phyloP scores from a whole-genome alignment of 2,329 filamentous ascomycete species.

The Phoma sp. region DNA sequence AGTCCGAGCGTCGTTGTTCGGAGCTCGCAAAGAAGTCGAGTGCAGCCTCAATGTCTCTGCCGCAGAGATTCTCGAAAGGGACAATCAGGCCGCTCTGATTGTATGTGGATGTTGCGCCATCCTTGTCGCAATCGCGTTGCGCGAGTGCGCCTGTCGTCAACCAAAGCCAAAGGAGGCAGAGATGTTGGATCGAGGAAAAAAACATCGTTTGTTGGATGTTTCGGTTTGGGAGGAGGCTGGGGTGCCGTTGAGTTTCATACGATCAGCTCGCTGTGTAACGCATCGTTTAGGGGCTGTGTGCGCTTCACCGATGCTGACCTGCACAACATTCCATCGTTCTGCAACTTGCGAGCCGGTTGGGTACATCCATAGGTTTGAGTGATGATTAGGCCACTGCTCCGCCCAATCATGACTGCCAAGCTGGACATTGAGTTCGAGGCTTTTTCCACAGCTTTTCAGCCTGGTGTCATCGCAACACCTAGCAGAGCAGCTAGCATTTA shows the following conservation, averaged over 20 bases:
- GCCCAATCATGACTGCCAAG: background rate
- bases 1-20: slow-evolving; percentile 3
- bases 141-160: background rate
- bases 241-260: background rate
- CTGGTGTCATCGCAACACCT: background rate
- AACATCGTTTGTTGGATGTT: background rate
- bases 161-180: background rate
- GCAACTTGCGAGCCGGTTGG: background rate
- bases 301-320: background rate
- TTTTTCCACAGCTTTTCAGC: background rate
- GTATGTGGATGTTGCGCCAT: slow-evolving; percentile 2
- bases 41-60: slow-evolving; percentile 15
- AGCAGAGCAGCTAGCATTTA: background rate
- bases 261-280: background rate
- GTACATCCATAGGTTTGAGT: background rate
- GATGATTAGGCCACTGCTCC: background rate
- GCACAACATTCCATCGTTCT: background rate
- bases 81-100: slow-evolving; percentile 1
- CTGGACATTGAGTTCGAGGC: background rate
- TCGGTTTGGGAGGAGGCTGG: background rate
- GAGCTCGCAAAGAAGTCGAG: slow-evolving; percentile 12
- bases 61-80: slow-evolving; percentile 19
- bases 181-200: background rate
- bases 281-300: background rate
- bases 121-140: background rate